A percentile compares a stretch with the other conserved stretches of the same genome.
phyloP scores from a whole-genome alignment of 2,329 filamentous ascomycete species.

The Penicillium sp. region DNA sequence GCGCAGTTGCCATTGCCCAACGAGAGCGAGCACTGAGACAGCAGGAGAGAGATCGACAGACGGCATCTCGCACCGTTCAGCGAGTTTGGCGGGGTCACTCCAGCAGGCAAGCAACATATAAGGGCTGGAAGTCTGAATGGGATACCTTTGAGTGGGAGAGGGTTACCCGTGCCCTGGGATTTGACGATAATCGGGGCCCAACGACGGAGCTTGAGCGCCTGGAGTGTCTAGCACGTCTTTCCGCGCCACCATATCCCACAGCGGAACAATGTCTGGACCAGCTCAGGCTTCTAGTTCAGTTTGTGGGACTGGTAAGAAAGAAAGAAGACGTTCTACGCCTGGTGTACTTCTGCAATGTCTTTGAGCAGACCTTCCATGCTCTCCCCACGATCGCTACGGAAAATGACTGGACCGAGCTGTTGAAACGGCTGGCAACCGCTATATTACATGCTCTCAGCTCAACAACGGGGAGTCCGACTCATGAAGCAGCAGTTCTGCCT shows the following conservation, averaged over 20 bases:
- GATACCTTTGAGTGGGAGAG: slow-evolving; percentile 56
- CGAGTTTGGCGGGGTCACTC: slow-evolving; percentile 77
- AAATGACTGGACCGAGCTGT: slow-evolving; percentile 42
- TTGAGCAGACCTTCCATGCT: slow-evolving; percentile 41
- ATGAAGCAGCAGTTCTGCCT: slow-evolving; percentile 25
- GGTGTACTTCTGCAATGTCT: slow-evolving; percentile 45
- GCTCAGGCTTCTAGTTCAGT: slow-evolving; percentile 67
- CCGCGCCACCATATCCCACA: slow-evolving; percentile 35
- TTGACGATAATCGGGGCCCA: not conserved
- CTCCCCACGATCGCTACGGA: slow-evolving; percentile 40
- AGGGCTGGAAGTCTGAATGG: slow-evolving; percentile 60
- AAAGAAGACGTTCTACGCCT: slow-evolving; percentile 43
- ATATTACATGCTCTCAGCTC: slow-evolving; percentile 37
- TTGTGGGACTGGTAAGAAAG: slow-evolving; percentile 55
- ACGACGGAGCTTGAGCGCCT: slow-evolving; percentile 6
- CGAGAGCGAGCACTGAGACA: slow-evolving; percentile 80
- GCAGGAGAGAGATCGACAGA: slow-evolving; percentile 73
- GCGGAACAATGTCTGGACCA: slow-evolving; percentile 48
- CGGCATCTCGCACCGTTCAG: slow-evolving; percentile 73
- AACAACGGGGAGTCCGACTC: slow-evolving; percentile 12
- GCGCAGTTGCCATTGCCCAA: slow-evolving; percentile 80
- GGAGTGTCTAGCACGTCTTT: slow-evolving; percentile 29
- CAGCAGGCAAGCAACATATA: slow-evolving; percentile 59
- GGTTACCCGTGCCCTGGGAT: slow-evolving; percentile 29
- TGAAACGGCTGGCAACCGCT: slow-evolving; percentile 40